phyloP scores from a whole-genome alignment of 192 early-diverging fungal genomes.

The Gigaspora rosea region DNA sequence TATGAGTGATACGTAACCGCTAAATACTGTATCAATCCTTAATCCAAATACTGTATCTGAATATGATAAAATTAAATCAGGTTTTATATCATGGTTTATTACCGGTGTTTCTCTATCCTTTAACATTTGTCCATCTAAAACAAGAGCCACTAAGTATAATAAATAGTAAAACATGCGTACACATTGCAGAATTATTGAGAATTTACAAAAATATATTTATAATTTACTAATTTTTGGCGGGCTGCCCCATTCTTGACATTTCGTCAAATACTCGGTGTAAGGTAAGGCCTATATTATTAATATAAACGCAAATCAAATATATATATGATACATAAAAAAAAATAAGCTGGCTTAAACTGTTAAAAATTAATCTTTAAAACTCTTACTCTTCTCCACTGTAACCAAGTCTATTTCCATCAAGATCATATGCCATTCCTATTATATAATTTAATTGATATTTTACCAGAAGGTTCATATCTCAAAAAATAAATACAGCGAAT shows the following conservation, averaged over 20 bases:
- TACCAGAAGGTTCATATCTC: too few relatives aligned
- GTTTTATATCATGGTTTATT: conserved; percentile 14
- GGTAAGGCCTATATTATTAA: conserved; percentile 13
- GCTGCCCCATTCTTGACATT: neutral
- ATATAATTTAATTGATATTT: neutral
- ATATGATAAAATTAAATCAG: conserved; percentile 8
- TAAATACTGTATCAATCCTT: too few relatives aligned
- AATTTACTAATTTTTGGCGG: conserved; percentile 26
- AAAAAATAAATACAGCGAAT: neutral
- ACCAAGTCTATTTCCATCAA: conserved; percentile 17
- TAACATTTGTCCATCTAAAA: conserved; percentile 20
- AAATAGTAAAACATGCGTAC: neutral
- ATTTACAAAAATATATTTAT: neutral
- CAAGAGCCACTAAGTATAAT: conserved; percentile 23
- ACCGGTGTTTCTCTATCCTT: conserved; percentile 10
- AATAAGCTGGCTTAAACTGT: neutral
- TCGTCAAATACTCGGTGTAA: conserved; percentile 14
- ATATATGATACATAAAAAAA: too few relatives aligned
- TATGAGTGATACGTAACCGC: too few relatives aligned
- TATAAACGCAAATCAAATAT: neutral
- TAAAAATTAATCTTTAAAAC: neutral
- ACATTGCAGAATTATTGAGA: too few relatives aligned
- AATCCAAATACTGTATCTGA: too few relatives aligned
- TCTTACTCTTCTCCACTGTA: conserved; percentile 22
- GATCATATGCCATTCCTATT: conserved; percentile 27